phyloP scores from a whole-genome alignment of 495 filamentous ascomycete species.

The Aspergillus carlsbadensis region DNA sequence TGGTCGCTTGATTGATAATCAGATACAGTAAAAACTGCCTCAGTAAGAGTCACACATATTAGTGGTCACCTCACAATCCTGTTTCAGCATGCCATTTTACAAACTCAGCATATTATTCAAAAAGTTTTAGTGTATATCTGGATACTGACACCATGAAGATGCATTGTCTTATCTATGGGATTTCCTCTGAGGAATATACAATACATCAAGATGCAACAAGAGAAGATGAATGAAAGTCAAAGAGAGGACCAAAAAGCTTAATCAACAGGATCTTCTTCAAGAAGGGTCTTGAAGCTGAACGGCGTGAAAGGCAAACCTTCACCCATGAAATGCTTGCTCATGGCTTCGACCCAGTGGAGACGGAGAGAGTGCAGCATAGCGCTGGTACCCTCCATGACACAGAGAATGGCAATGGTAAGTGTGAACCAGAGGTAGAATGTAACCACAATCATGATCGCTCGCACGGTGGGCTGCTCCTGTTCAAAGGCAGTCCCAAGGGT shows the following conservation, averaged over 20 bases:
- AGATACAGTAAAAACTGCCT: too few species aligned
- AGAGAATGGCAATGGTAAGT: constrained; percentile 73
- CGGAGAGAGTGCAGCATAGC: constrained; percentile 93
- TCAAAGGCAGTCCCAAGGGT: constrained; percentile 75
- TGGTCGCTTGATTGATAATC: too few species aligned
- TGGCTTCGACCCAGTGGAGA: constrained; percentile 99
- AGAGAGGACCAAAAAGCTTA: constrained; percentile 38
- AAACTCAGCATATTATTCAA: too few species aligned
- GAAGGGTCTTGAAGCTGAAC: constrained; percentile 82
- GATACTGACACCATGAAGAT: too few species aligned
- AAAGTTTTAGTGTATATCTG: too few species aligned
- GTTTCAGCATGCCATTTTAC: too few species aligned
- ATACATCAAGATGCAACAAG: constrained; percentile 11
- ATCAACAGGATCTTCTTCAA: constrained; percentile 79
- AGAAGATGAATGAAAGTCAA: constrained; percentile 10
- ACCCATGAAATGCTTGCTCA: constrained; percentile 98
- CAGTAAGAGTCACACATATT: too few species aligned
- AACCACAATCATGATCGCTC: constrained; percentile 75
- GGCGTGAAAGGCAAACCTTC: constrained; percentile 89
- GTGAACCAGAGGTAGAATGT: constrained; percentile 86
- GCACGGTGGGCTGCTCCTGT: constrained; percentile 57
- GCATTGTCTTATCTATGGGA: too few species aligned
- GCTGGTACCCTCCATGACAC: constrained; percentile 81
- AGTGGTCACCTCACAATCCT: too few species aligned
- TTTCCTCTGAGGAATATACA: constrained; percentile 7